A percentile compares a stretch with the other conserved stretches of the same genome.
Evolutionary conservation across 2,329 filamentous ascomycete species (phyloP).

Genomic region (Fusarium nematophilum): DNA sequence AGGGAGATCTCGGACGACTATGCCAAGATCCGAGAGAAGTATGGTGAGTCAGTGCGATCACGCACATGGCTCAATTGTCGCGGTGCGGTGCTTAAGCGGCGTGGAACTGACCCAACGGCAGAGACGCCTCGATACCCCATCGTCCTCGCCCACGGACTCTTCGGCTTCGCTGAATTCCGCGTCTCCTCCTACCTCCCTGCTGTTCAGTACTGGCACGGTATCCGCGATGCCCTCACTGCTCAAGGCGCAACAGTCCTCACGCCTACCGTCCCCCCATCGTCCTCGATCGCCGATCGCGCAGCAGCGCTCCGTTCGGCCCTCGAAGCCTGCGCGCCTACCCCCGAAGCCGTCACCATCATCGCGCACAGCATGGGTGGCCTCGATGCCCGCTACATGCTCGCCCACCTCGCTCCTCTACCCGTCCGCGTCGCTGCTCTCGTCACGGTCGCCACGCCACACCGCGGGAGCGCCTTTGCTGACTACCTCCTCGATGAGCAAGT

Average conservation of each 20-base stretch:
- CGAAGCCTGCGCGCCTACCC: slow-evolving; percentile 52
- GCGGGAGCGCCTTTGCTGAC: slow-evolving; percentile 67
- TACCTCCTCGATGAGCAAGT: slow-evolving; percentile 57
- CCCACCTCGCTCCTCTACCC: slow-evolving; percentile 60
- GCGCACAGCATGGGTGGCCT: slow-evolving; percentile 77
- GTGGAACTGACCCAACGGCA: slow-evolving; percentile 41
- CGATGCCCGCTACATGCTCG: slow-evolving; percentile 74
- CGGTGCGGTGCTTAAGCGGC: not conserved
- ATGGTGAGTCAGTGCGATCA: slow-evolving; percentile 50
- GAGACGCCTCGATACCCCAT: slow-evolving; percentile 70
- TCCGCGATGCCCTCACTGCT: slow-evolving; percentile 65
- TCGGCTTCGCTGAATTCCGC: slow-evolving; percentile 71
- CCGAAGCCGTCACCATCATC: slow-evolving; percentile 76
- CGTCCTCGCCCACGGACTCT: slow-evolving; percentile 73
- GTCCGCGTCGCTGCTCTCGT: slow-evolving; percentile 63
- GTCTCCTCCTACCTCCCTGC: slow-evolving; percentile 63
- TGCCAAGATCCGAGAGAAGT: slow-evolving; percentile 57
- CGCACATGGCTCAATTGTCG: not conserved
- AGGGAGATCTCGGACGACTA: slow-evolving; percentile 60
- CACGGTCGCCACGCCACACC: slow-evolving; percentile 67
- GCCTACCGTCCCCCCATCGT: slow-evolving; percentile 70
- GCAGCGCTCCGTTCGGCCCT: slow-evolving; percentile 67
- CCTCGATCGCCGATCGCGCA: slow-evolving; percentile 70
- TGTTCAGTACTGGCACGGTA: slow-evolving; percentile 74
- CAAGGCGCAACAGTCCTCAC: slow-evolving; percentile 68